Evolutionary conservation across 345 rosid species (phyloP).

Genomic region (Rhodamnia argentea): DNA sequence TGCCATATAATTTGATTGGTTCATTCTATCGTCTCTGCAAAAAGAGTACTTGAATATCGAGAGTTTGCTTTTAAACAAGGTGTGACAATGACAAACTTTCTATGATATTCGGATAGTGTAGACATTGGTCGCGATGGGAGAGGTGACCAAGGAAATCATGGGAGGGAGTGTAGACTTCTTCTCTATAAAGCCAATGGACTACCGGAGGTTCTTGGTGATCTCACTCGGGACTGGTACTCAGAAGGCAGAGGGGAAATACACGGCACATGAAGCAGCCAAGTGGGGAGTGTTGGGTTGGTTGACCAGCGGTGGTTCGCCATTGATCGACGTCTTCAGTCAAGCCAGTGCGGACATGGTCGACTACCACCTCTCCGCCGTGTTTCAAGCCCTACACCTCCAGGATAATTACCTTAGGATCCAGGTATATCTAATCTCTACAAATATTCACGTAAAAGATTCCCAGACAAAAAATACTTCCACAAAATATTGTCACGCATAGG

Average conservation of each 20-base stretch:
- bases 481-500: no score
- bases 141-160: conserved; percentile 27
- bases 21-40: neutral
- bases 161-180: conserved; percentile 27
- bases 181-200: conserved; percentile 35
- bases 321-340: conserved; percentile 43
- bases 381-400: conserved; percentile 32
- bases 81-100: neutral
- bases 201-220: conserved; percentile 36
- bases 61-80: neutral
- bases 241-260: conserved; percentile 22
- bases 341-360: conserved; percentile 64
- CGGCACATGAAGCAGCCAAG: conserved; percentile 30
- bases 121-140: conserved; percentile 27
- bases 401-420: conserved; percentile 39
- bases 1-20: neutral
- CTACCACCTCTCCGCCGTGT: conserved; percentile 33
- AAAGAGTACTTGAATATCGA: neutral
- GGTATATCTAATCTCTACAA: neutral
- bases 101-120: neutral
- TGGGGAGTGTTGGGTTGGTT: conserved; percentile 72
- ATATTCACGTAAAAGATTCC: neutral
- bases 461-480: neutral
- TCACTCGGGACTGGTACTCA: conserved; percentile 47
- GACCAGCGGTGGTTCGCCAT: conserved; percentile 30